phyloP scores from a whole-genome alignment of 1,284 basidiomycete species.

The Phylloporus gajari region DNA sequence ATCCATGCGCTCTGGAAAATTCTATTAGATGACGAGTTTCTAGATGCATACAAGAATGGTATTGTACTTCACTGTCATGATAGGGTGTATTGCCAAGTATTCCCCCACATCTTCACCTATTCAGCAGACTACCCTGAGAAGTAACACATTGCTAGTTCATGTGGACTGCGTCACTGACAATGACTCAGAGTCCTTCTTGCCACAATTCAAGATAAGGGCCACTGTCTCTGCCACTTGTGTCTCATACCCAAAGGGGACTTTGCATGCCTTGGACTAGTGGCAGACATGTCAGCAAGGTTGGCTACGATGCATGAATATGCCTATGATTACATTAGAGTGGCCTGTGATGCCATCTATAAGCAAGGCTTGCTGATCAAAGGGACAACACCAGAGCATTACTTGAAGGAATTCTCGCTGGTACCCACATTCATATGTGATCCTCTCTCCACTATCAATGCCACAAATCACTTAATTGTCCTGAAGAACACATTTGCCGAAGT shows the following conservation, averaged over 20 bases:
- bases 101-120: constrained; percentile 46
- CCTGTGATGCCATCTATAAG: constrained; percentile 35
- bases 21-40: constrained; percentile 44
- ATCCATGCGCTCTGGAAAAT: constrained; percentile 46
- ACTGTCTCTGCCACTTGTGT: constrained; percentile 43
- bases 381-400: constrained; percentile 11
- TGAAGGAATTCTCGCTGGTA: constrained; percentile 43
- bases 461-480: not conserved
- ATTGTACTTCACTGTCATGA: constrained; percentile 44
- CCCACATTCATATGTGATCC: constrained; percentile 34
- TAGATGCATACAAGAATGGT: constrained; percentile 46
- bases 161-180: not conserved
- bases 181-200: constrained; percentile 33
- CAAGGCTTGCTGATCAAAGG: constrained; percentile 36
- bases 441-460: not conserved
- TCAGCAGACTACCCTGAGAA: constrained; percentile 51
- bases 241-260: constrained; percentile 24
- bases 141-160: constrained; percentile 22
- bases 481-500: not conserved
- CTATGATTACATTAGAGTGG: not conserved
- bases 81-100: constrained; percentile 35
- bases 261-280: constrained; percentile 28
- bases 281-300: not conserved
- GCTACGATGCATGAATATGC: not conserved
- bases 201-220: constrained; percentile 27